Evolutionary conservation across 495 filamentous ascomycete species (phyloP).

Genomic region (Aspergillus homomorphus): DNA sequence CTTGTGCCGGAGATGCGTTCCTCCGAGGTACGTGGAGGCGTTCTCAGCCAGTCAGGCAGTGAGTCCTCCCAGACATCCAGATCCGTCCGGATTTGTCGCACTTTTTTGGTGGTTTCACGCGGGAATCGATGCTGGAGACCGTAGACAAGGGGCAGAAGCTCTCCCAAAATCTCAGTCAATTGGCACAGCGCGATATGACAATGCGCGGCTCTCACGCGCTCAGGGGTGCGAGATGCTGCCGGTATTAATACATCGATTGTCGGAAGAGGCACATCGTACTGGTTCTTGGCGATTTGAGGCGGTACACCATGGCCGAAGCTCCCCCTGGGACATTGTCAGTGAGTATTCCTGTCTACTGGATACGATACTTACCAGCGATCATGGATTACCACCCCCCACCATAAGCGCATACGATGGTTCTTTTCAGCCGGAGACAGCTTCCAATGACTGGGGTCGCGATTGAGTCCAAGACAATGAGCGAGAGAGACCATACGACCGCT

Average conservation of each 20-base stretch:
- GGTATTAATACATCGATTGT: slow-evolving; percentile 40
- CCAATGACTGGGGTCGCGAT: slow-evolving; percentile 49
- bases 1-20: slow-evolving; percentile 42
- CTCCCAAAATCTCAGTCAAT: slow-evolving; percentile 51
- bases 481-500: slow-evolving; percentile 49
- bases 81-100: slow-evolving; percentile 42
- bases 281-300: slow-evolving; percentile 45
- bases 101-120: slow-evolving; percentile 42
- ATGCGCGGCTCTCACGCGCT: slow-evolving; percentile 43
- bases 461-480: slow-evolving; percentile 50
- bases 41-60: slow-evolving; percentile 42
- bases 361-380: slow-evolving; percentile 44
- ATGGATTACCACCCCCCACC: slow-evolving; percentile 55
- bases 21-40: slow-evolving; percentile 23
- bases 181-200: slow-evolving; percentile 52
- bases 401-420: slow-evolving; percentile 45
- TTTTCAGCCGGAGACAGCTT: slow-evolving; percentile 48
- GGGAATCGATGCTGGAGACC: slow-evolving; percentile 39
- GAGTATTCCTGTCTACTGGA: background rate
- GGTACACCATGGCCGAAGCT: slow-evolving; percentile 53
- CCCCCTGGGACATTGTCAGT: slow-evolving; percentile 32
- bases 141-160: slow-evolving; percentile 51
- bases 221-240: slow-evolving; percentile 32
- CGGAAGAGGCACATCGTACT: slow-evolving; percentile 55
- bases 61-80: slow-evolving; percentile 49